Evolutionary conservation across 2,329 filamentous ascomycete species (phyloP), one percentile per base, ranked within the genome.

Genomic region (Grosmannia serpens): DNA sequence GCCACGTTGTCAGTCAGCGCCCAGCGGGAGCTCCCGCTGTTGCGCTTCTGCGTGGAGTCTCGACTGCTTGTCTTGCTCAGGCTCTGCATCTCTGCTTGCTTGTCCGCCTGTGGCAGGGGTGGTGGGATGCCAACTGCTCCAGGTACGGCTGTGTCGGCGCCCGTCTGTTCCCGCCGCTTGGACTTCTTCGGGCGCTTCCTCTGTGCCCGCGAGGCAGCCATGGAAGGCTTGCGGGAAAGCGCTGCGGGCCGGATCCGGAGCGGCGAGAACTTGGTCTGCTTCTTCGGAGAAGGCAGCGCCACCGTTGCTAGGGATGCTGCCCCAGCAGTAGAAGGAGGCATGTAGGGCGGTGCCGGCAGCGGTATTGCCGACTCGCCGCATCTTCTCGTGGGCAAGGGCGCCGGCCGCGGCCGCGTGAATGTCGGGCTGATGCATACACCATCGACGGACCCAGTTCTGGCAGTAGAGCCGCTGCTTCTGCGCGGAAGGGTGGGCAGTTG

Each of bases 1-100:
- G 77, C 74, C 64, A 85, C 73, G 61, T 81, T 82, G 56, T 81
- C 78, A 0, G 79, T 74, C 33, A 84, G 67, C 17, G 75, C 76
- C 78, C 80, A 81, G 68, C 76, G 73, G 50, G 77, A 67, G 26
- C 67, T 68, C 61, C 60, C 65, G 63, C 63, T 64, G 66, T 65
- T 67, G 15, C 35, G 52, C 13, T 44, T 63, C 65, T 64, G 68
- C 64, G 13, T 20, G 13, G 44, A 26, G 2, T 56, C 46, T 2
- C 46, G 44, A 11, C 55, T 50, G 44, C 46, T 52, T 24, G 33
- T 50, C 46, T 56, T 51, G 22, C 24, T 26, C 11, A 35, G 11
- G 7, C 17, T n/a, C 29, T n/a, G n/a, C 10, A n/a, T 44, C 29
- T 47, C 44, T 20, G 44, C 3, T 13, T 29, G 27, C 29, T 20